These are phyloP conservation scores for Nothophoma quercina DNA, from an alignment of 2,329 filamentous ascomycete species.

Conservation along the genomic window DNA sequence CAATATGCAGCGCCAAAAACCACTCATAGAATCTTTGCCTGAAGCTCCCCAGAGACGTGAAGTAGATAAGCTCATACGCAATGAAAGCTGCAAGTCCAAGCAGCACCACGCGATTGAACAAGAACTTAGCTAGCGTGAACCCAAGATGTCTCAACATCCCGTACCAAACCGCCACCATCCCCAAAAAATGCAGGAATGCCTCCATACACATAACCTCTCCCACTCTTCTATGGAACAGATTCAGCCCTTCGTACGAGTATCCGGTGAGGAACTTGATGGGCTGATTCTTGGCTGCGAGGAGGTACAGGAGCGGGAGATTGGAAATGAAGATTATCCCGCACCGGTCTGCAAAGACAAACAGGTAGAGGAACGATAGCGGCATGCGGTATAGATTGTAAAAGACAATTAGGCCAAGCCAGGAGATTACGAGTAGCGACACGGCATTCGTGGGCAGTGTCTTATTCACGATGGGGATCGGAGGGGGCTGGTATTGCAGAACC, in stretches of 20 bases:
- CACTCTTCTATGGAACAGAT: slow-evolving; percentile 70
- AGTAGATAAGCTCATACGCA: slow-evolving; percentile 67
- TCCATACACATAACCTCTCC: slow-evolving; percentile 69
- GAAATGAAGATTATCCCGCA: slow-evolving; percentile 62
- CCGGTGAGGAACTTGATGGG: slow-evolving; percentile 68
- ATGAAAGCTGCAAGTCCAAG: slow-evolving; percentile 64
- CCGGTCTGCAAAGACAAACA: slow-evolving; percentile 67
- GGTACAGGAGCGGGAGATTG: slow-evolving; percentile 65
- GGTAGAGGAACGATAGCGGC: slow-evolving; percentile 56
- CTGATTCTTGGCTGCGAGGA: slow-evolving; percentile 72
- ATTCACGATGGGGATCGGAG: slow-evolving; percentile 64
- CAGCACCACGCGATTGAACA: slow-evolving; percentile 61
- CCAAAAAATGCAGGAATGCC: slow-evolving; percentile 62
- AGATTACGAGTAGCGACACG: slow-evolving; percentile 60
- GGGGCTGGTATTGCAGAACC: slow-evolving; percentile 64
- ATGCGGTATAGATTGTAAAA: slow-evolving; percentile 66
- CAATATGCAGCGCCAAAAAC: slow-evolving; percentile 66
- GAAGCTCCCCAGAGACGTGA: slow-evolving; percentile 68
- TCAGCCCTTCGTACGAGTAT: slow-evolving; percentile 70
- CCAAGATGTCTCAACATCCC: slow-evolving; percentile 59
- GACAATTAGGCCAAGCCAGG: slow-evolving; percentile 62
- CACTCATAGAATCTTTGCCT: slow-evolving; percentile 68
- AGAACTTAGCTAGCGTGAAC: slow-evolving; percentile 59
- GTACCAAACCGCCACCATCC: slow-evolving; percentile 65
- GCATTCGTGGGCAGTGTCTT: slow-evolving; percentile 65